phyloP scores from a whole-genome alignment of 345 rosid species.

The Eucalyptus pauciflora region DNA sequence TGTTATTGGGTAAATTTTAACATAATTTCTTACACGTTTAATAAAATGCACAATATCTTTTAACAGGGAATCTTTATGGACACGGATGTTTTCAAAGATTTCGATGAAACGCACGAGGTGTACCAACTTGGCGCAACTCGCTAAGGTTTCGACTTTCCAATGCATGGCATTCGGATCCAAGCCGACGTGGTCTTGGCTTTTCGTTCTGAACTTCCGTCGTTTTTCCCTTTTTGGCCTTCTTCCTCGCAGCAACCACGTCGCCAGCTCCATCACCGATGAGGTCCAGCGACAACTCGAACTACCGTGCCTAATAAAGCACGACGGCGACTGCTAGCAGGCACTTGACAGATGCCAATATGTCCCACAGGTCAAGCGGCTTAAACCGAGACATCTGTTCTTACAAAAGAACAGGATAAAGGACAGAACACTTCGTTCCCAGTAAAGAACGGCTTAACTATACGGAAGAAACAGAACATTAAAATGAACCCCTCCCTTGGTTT shows the following conservation, averaged over 20 bases:
- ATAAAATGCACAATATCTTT: no score
- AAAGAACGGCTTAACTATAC: neutral
- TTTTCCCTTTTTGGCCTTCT: neutral
- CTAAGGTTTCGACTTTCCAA: no score
- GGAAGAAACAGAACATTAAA: neutral
- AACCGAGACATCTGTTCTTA: neutral
- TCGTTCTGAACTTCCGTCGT: neutral
- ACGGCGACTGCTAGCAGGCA: neutral
- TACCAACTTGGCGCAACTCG: no score
- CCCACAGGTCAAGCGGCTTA: neutral
- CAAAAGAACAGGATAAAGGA: neutral
- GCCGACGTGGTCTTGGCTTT: neutral
- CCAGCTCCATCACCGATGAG: neutral
- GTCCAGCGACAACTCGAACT: neutral
- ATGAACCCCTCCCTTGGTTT: neutral
- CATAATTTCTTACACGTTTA: no score
- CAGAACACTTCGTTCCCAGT: neutral
- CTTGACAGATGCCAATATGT: neutral
- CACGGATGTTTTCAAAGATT: no score
- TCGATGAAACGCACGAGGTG: no score
- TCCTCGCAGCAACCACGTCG: neutral
- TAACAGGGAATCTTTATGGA: no score
- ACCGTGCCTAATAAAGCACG: neutral
- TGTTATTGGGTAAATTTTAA: no score
- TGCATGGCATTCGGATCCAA: no score